phyloP scores from a whole-genome alignment of 2,329 filamentous ascomycete genomes.

The Pyrenophora teres region DNA sequence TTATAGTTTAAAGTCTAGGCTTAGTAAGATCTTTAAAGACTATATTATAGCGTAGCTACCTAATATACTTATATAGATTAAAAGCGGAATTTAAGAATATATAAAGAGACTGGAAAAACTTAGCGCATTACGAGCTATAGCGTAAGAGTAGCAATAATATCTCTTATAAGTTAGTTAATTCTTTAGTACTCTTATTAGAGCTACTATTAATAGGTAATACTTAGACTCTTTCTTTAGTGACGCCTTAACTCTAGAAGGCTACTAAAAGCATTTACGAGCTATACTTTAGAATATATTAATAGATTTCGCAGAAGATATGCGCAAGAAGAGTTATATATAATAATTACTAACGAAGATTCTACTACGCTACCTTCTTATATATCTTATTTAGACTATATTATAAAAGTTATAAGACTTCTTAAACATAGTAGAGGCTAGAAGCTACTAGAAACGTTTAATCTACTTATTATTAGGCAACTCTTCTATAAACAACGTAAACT shows the following conservation, averaged over 20 bases:
- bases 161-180: too few relatives aligned
- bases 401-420: constrained; percentile 4
- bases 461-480: constrained; percentile 12
- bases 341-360: constrained; percentile 16
- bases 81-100: constrained; percentile 23
- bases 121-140: too few relatives aligned
- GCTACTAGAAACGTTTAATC: constrained; percentile 29
- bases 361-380: too few relatives aligned
- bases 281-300: too few relatives aligned
- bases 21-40: constrained; percentile 29
- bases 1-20: constrained; percentile 18
- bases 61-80: constrained; percentile 35
- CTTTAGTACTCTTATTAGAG: too few relatives aligned
- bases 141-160: too few relatives aligned
- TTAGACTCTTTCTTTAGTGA: too few relatives aligned
- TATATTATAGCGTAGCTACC: constrained; percentile 27
- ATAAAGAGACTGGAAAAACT: constrained; percentile 41
- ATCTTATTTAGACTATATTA: neutral
- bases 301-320: too few relatives aligned
- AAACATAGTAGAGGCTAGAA: constrained; percentile 24
- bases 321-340: neutral
- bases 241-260: too few relatives aligned
- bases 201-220: too few relatives aligned
- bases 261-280: too few relatives aligned
- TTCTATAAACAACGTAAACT: too few relatives aligned